These are phyloP conservation scores for Dipteronia sinensis DNA, from an alignment of 345 rosid genomes.

Conservation along the genomic window DNA sequence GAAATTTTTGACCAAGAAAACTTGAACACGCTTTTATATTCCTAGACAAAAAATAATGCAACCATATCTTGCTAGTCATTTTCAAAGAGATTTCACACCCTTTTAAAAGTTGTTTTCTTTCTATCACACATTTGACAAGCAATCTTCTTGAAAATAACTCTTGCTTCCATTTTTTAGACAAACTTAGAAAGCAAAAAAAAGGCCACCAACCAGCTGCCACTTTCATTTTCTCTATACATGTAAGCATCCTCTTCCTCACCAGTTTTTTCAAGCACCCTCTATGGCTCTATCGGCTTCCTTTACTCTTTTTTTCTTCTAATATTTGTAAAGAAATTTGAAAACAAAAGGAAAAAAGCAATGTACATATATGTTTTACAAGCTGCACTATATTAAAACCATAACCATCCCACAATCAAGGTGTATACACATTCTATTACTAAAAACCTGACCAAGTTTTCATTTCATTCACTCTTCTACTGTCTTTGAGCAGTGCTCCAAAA, in stretches of 20 bases:
- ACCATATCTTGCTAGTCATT: conserved; percentile 29
- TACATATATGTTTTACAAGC: conserved; percentile 21
- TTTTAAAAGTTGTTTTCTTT: background rate
- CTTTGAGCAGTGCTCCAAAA: conserved; percentile 24
- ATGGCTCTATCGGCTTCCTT: background rate
- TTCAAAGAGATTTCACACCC: conserved; percentile 24
- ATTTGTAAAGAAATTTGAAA: background rate
- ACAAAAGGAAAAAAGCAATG: conserved; percentile 2
- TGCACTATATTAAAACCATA: conserved; percentile 21
- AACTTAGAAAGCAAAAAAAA: background rate
- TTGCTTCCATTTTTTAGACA: conserved; percentile 30
- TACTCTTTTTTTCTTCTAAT: background rate
- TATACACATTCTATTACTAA: conserved; percentile 35
- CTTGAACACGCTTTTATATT: background rate
- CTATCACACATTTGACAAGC: conserved; percentile 8
- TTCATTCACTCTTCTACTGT: conserved; percentile 10
- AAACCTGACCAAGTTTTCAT: conserved; percentile 7
- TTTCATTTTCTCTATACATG: background rate
- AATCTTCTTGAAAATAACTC: conserved; percentile 33
- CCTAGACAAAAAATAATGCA: background rate
- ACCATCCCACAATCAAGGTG: conserved; percentile 23
- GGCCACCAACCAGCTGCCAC: background rate
- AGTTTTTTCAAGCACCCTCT: background rate
- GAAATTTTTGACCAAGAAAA: background rate
- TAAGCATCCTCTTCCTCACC: background rate